Evolutionary conservation across 2,329 filamentous ascomycete genomes (phyloP).

Genomic region (Penicillium sp.): DNA sequence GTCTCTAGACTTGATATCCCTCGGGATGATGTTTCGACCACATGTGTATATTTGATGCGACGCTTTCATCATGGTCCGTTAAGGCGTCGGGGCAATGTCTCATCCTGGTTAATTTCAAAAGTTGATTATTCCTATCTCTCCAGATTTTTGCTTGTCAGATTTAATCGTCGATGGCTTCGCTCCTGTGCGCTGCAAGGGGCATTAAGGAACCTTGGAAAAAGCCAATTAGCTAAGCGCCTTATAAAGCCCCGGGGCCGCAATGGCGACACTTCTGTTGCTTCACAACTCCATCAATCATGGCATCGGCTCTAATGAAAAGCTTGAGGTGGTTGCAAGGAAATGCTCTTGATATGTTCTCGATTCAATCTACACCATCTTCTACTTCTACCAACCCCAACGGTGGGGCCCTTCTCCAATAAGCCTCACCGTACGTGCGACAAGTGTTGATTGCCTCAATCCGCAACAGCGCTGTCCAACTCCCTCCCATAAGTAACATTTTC

Average conservation of each 20-base stretch:
- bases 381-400: slow-evolving; percentile 32
- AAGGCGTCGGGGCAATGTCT: slow-evolving; percentile 36
- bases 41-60: slow-evolving; percentile 41
- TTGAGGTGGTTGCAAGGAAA: slow-evolving; percentile 17
- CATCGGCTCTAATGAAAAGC: slow-evolving; percentile 18
- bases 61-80: slow-evolving; percentile 34
- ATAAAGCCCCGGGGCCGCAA: slow-evolving; percentile 5
- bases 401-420: slow-evolving; percentile 33
- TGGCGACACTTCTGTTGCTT: slow-evolving; percentile 2
- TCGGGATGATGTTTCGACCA: slow-evolving; percentile 27
- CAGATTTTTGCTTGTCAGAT: not conserved
- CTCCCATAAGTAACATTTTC: not conserved
- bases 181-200: slow-evolving; percentile 3
- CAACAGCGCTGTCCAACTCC: slow-evolving; percentile 12
- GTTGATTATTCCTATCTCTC: slow-evolving; percentile 11
- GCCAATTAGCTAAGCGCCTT: slow-evolving; percentile 14
- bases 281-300: slow-evolving; percentile 27
- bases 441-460: slow-evolving; percentile 19
- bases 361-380: slow-evolving; percentile 3
- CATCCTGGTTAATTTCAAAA: slow-evolving; percentile 27
- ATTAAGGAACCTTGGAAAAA: not conserved
- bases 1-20: slow-evolving; percentile 36
- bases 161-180: too few species aligned
- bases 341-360: slow-evolving; percentile 2
- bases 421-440: slow-evolving; percentile 17